Base-by-base conservation (phyloP, 2,329 filamentous ascomycete species). In the Periglandula ipomoeae region DNA sequence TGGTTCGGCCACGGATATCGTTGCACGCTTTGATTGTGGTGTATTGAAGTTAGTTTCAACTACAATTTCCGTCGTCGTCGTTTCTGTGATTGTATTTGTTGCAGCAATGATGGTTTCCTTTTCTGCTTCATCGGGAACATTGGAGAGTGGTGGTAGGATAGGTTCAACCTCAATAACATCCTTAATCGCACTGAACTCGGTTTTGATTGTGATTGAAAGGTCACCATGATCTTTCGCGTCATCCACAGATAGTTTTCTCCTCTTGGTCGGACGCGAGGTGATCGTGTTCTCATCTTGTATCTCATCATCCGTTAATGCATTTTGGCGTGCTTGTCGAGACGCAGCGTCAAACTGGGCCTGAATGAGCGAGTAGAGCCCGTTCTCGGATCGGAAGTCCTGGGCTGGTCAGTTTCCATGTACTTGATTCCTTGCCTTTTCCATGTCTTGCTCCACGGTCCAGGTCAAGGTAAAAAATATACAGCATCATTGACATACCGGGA, bases 361-460 rank as follows among this genome's bases (percentile, higher is more conserved):
- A 13, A 87, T 85, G 42, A 87, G 68, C 10, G 83, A 83, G 63
- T 87, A 87, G 1, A 87, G 73, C 2, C 84, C 84, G 62, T 87
- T 81, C 59, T 85, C 78, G 2, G 82, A 86, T 37, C 83, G 82
- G 54, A 87, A 87, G 55, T 87, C 83, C 82, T 85, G 53, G 3
- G 20, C 2, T 19, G 42, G 52, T 58, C 46, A 62, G 56, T 38
- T 34, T 38, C 46, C 19, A 30, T 20, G 41, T 17, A 44, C 24
- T 43, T 19, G 17, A 11, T 19, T 11, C 19, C 19, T 11, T 23
- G 10, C 37, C 13, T 46, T 27, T 15, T 22, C 17, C 15, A 11
- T 17, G 1, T 9, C 26, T 40, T 42, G 32, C 35, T 11, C 9
- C 26, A 13, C 7, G 37, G 22, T 10, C 19, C 44, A 26, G 17